A percentile compares a stretch with the other conserved stretches of the same genome.
Conservation (phyloP, 192 early-diverging fungal species). For the Thamnidium elegans region DNA sequence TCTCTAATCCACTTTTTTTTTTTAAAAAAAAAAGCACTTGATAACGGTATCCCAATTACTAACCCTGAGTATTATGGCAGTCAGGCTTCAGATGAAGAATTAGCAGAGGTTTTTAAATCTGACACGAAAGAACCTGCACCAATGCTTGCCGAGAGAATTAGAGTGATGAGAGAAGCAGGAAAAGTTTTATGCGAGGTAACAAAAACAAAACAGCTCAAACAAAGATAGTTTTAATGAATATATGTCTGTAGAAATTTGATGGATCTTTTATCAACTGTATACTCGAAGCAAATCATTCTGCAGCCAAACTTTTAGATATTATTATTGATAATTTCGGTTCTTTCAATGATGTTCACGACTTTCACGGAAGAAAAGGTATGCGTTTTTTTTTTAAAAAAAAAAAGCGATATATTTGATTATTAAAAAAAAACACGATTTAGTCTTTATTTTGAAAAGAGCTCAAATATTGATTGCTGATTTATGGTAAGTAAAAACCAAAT, state of each 20-base stretch:
- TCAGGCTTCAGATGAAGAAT: conserved; percentile 35
- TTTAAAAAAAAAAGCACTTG: conserved; percentile 38
- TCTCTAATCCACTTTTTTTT: conserved; percentile 6
- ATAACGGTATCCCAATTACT: conserved; percentile 60
- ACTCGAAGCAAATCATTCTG: conserved; percentile 45
- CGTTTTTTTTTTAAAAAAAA: no score
- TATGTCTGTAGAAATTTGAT: conserved; percentile 44
- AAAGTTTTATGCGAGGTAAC: conserved; percentile 54
- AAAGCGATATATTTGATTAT: neutral
- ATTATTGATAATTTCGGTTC: conserved; percentile 60
- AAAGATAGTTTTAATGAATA: neutral
- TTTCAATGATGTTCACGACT: conserved; percentile 65
- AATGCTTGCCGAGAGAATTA: conserved; percentile 56
- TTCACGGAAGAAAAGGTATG: conserved; percentile 51
- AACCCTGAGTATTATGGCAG: conserved; percentile 51
- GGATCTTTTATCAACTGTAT: conserved; percentile 65
- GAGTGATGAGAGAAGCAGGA: conserved; percentile 67
- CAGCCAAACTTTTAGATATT: conserved; percentile 52
- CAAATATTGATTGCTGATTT: conserved; percentile 85
- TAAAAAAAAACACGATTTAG: conserved; percentile 24
- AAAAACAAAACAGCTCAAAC: neutral
- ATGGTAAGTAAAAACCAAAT: conserved; percentile 44
- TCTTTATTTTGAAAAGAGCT: conserved; percentile 73
- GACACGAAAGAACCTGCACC: conserved; percentile 62
- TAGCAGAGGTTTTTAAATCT: conserved; percentile 60